These are phyloP conservation scores for Colletotrichum godetiae DNA, from an alignment of 2,329 filamentous ascomycete species.

Conservation along the genomic window DNA sequence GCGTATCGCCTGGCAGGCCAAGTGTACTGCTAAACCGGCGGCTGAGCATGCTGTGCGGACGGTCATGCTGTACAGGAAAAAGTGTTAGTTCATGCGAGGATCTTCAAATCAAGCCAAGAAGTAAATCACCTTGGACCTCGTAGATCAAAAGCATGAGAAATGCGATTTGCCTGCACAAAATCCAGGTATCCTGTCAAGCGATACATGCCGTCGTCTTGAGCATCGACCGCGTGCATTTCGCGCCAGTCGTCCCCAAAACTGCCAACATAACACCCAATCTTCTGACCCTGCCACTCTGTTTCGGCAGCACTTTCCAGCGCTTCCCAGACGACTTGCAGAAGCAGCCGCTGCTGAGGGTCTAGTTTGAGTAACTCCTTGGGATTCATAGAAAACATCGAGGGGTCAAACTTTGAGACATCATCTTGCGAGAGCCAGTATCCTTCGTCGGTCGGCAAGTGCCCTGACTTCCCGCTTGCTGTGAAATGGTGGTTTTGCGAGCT, in stretches of 20 bases:
- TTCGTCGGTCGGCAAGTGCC: slow-evolving; percentile 4
- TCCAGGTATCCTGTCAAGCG: slow-evolving; percentile 36
- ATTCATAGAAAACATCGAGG: slow-evolving; percentile 40
- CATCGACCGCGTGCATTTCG: slow-evolving; percentile 37
- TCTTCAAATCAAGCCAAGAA: slow-evolving; percentile 12
- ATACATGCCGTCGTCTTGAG: slow-evolving; percentile 10
- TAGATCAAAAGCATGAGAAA: slow-evolving; percentile 34
- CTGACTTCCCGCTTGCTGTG: slow-evolving; percentile 9
- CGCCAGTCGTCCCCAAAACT: slow-evolving; percentile 43
- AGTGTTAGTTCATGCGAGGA: not conserved
- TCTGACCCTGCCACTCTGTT: slow-evolving; percentile 38
- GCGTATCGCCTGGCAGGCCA: slow-evolving; percentile 37
- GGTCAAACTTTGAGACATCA: slow-evolving; percentile 19
- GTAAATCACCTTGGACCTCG: slow-evolving; percentile 8
- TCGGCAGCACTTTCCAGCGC: slow-evolving; percentile 43
- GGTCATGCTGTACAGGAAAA: slow-evolving; percentile 37
- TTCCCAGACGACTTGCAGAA: slow-evolving; percentile 43
- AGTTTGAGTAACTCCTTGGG: slow-evolving; percentile 39
- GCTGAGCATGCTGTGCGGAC: slow-evolving; percentile 44
- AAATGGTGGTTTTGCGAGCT: slow-evolving; percentile 5
- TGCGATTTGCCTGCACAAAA: slow-evolving; percentile 39
- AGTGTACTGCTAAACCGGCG: slow-evolving; percentile 38
- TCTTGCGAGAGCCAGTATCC: slow-evolving; percentile 21
- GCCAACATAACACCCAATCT: slow-evolving; percentile 43
- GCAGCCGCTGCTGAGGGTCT: slow-evolving; percentile 44